These are phyloP conservation scores for Coleophoma eucalyptorum DNA, from an alignment of 2,329 filamentous ascomycete species.

Conservation along the genomic window DNA sequence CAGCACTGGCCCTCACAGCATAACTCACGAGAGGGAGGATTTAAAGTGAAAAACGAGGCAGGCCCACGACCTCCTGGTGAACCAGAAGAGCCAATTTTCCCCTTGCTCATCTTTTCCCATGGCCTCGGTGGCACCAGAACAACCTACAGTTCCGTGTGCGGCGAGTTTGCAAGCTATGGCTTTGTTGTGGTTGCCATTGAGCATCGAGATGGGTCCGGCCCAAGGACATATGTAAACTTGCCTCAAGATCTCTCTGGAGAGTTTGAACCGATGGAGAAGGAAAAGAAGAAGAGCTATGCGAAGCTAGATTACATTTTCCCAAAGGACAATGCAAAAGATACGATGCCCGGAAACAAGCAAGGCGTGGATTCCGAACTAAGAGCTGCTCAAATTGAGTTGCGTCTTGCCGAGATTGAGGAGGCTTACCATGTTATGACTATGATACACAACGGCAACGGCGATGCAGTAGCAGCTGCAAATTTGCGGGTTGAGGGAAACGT, in stretches of 20 bases:
- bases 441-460: slow-evolving; percentile 51
- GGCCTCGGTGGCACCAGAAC: slow-evolving; percentile 61
- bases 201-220: slow-evolving; percentile 61
- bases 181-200: slow-evolving; percentile 63
- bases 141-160: slow-evolving; percentile 58
- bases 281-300: slow-evolving; percentile 38
- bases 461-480: slow-evolving; percentile 45
- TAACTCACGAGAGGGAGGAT: slow-evolving; percentile 31
- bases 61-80: slow-evolving; percentile 35
- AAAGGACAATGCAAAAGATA: slow-evolving; percentile 47
- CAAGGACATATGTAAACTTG: slow-evolving; percentile 57
- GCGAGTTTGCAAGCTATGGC: slow-evolving; percentile 63
- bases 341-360: slow-evolving; percentile 49
- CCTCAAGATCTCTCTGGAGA: slow-evolving; percentile 30
- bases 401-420: slow-evolving; percentile 62
- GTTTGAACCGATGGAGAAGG: slow-evolving; percentile 22
- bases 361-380: slow-evolving; percentile 59
- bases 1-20: slow-evolving; percentile 46
- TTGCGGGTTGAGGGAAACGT: slow-evolving; percentile 52
- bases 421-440: slow-evolving; percentile 49
- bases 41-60: slow-evolving; percentile 34
- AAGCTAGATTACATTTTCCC: slow-evolving; percentile 61
- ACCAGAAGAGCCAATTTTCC: slow-evolving; percentile 44
- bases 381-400: slow-evolving; percentile 57
- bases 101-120: slow-evolving; percentile 63